Percentiles rank a stretch among this genome's conserved stretches.
These are phyloP conservation scores for Candida manassasensis DNA, from an alignment of 805 yeast genomes.

Conservation along the genomic window DNA sequence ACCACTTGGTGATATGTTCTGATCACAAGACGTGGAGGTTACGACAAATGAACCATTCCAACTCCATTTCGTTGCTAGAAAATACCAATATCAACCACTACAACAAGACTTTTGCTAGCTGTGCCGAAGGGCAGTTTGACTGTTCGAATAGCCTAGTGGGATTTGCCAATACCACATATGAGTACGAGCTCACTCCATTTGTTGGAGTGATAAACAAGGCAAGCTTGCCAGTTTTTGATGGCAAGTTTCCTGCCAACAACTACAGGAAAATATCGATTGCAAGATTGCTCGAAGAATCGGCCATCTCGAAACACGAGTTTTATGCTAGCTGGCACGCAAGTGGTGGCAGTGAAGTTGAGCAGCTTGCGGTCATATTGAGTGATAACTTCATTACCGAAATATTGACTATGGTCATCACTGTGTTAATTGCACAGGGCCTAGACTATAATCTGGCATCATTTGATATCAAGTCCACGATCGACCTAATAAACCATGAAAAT, in stretches of 20 bases:
- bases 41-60: slow-evolving; percentile 82
- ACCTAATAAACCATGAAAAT: slow-evolving; percentile 8
- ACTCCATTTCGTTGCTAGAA: slow-evolving; percentile 60
- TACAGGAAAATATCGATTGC: slow-evolving; percentile 13
- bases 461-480: neutral
- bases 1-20: slow-evolving; percentile 59
- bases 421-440: slow-evolving; percentile 14
- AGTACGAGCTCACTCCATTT: slow-evolving; percentile 28
- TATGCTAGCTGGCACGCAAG: slow-evolving; percentile 43
- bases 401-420: slow-evolving; percentile 22
- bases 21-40: slow-evolving; percentile 53
- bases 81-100: slow-evolving; percentile 13
- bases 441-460: slow-evolving; percentile 10
- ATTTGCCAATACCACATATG: slow-evolving; percentile 23
- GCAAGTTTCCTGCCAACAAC: slow-evolving; percentile 13
- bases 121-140: slow-evolving; percentile 5
- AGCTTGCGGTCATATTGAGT: slow-evolving; percentile 31
- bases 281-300: slow-evolving; percentile 39
- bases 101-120: slow-evolving; percentile 1
- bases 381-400: slow-evolving; percentile 21
- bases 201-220: slow-evolving; percentile 28
- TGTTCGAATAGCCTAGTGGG: slow-evolving; percentile 19
- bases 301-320: slow-evolving; percentile 56
- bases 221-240: slow-evolving; percentile 22
- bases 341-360: slow-evolving; percentile 55